phyloP scores from a whole-genome alignment of 495 filamentous ascomycete species.

The Aspergillus bridgeri region DNA sequence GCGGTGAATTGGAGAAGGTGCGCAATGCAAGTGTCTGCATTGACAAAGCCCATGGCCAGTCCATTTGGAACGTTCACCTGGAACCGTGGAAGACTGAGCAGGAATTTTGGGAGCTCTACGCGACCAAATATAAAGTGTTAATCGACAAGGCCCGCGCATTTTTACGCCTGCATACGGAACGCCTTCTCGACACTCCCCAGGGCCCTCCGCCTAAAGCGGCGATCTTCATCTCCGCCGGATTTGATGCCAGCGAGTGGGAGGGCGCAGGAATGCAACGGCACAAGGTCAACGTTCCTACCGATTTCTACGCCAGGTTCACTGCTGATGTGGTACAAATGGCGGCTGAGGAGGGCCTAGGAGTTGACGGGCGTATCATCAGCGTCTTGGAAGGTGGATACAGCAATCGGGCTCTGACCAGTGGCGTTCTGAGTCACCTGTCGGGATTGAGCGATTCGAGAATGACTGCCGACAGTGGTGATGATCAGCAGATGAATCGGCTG shows the following conservation, averaged over 20 bases:
- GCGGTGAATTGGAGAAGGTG: conserved; percentile 83
- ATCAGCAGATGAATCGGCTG: conserved; percentile 16
- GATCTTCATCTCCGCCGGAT: conserved; percentile 92
- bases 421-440: conserved; percentile 82
- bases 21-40: conserved; percentile 88
- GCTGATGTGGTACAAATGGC: conserved; percentile 78
- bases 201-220: conserved; percentile 67
- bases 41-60: conserved; percentile 87
- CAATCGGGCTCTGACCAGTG: conserved; percentile 81
- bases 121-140: conserved; percentile 67
- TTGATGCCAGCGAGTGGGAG: conserved; percentile 96
- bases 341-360: conserved; percentile 70
- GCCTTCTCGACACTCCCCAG: conserved; percentile 50
- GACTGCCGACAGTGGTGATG: background rate
- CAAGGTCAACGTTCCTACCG: conserved; percentile 89
- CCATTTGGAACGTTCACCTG: conserved; percentile 94
- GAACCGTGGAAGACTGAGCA: conserved; percentile 75
- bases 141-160: conserved; percentile 78
- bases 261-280: conserved; percentile 90
- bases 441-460: conserved; percentile 55
- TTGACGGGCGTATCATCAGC: conserved; percentile 83
- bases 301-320: conserved; percentile 90
- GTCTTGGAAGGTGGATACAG: conserved; percentile 96
- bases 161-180: conserved; percentile 63
- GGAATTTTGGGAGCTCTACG: conserved; percentile 88